Evolutionary conservation across 2,329 filamentous ascomycete genomes (phyloP).

Genomic region (Fusarium neocosmosporiellum): DNA sequence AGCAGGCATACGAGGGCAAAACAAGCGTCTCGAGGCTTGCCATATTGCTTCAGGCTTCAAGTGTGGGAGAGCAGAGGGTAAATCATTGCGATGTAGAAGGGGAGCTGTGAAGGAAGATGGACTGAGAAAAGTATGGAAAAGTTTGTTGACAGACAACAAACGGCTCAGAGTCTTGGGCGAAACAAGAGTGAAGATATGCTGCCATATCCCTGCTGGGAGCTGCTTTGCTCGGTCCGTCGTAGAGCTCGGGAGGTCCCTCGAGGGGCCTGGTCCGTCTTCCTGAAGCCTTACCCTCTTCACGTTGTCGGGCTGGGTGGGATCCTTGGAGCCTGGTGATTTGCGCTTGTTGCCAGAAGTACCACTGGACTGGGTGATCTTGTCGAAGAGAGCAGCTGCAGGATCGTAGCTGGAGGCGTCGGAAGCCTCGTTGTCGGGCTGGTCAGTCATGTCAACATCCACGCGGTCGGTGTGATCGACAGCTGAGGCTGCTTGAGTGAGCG

Average conservation of each 20-base stretch:
- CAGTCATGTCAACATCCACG: constrained; percentile 23
- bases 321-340: constrained; percentile 18
- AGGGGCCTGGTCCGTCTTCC: constrained; percentile 13
- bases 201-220: constrained; percentile 74
- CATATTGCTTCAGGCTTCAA: constrained; percentile 75
- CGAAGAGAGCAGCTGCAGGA: constrained; percentile 17
- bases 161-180: constrained; percentile 71
- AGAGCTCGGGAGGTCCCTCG: constrained; percentile 13
- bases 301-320: constrained; percentile 17
- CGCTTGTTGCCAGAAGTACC: constrained; percentile 33
- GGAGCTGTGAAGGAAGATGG: constrained; percentile 52
- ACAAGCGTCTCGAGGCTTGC: constrained; percentile 74
- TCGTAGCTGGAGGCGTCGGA: constrained; percentile 27
- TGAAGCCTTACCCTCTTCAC: constrained; percentile 39
- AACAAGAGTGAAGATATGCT: constrained; percentile 75
- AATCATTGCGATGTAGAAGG: constrained; percentile 24
- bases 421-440: constrained; percentile 14
- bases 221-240: constrained; percentile 38
- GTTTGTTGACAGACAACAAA: constrained; percentile 74
- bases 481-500: constrained; percentile 20
- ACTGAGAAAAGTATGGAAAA: constrained; percentile 71
- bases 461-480: constrained; percentile 10
- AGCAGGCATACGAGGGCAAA: constrained; percentile 74
- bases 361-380: constrained; percentile 13
- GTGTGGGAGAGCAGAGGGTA: constrained; percentile 43